These are phyloP conservation scores for Talaromyces wortmannii DNA, from an alignment of 495 filamentous ascomycete species.

Conservation along the genomic window DNA sequence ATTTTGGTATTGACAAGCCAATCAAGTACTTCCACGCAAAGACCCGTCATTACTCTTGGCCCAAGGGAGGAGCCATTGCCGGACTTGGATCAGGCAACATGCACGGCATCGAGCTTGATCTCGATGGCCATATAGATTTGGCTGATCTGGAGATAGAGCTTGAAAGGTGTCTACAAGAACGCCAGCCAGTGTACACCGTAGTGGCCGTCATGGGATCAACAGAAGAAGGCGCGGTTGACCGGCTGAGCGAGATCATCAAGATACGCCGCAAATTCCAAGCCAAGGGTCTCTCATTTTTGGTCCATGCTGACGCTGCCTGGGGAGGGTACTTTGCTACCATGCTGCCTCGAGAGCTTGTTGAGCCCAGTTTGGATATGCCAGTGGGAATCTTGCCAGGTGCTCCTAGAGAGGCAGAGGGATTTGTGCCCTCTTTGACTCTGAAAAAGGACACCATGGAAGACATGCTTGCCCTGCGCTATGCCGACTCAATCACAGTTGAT, in stretches of 20 bases:
- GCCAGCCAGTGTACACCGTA: conserved; percentile 24
- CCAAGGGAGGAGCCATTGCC: conserved; percentile 33
- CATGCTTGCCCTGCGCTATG: conserved; percentile 20
- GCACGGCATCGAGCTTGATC: conserved; percentile 27
- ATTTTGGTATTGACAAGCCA: conserved; percentile 20
- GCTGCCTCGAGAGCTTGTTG: conserved; percentile 14
- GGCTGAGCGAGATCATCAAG: conserved; percentile 24
- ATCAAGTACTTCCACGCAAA: conserved; percentile 23
- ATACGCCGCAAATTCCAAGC: conserved; percentile 29
- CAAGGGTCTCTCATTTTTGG: conserved; percentile 30
- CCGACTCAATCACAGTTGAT: conserved; percentile 40
- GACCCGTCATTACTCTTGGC: conserved; percentile 43
- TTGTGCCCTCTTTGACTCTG: conserved; percentile 22
- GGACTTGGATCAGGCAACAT: conserved; percentile 36
- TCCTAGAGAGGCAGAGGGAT: conserved; percentile 14
- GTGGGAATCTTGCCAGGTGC: not conserved
- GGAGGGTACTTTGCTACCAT: conserved; percentile 44
- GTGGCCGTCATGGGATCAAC: conserved; percentile 24
- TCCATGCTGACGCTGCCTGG: conserved; percentile 44
- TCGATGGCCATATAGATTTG: conserved; percentile 27
- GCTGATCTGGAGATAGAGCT: conserved; percentile 20
- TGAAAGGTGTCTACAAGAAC: conserved; percentile 15
- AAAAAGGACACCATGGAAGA: conserved; percentile 26
- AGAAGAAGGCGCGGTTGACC: conserved; percentile 34
- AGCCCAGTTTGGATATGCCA: not conserved